Evolutionary conservation across 2,329 filamentous ascomycete genomes (phyloP).

Genomic region (Macrophomina tecta): DNA sequence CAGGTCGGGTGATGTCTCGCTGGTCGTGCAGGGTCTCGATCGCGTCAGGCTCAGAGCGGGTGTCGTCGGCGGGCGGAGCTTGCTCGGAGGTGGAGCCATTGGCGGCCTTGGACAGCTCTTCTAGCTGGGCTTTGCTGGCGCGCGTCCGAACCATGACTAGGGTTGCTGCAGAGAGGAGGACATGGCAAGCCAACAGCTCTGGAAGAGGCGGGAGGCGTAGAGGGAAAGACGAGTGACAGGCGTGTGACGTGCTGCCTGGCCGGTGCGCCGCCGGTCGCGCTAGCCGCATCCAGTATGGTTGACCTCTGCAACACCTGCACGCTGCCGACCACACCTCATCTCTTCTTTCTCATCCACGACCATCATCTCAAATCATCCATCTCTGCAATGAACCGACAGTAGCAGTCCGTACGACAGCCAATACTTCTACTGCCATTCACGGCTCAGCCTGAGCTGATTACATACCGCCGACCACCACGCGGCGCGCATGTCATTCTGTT

Average conservation of each 20-base stretch:
- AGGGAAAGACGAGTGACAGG: not conserved
- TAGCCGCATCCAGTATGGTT: not conserved
- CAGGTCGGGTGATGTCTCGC: slow-evolving; percentile 24
- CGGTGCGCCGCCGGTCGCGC: not conserved
- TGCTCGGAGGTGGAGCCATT: slow-evolving; percentile 12
- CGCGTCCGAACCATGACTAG: slow-evolving; percentile 20
- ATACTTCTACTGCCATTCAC: not conserved
- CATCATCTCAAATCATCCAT: not conserved
- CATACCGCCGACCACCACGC: not conserved
- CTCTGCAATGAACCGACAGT: not conserved
- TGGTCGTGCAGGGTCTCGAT: slow-evolving; percentile 5
- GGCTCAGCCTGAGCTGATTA: not conserved
- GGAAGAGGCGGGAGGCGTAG: slow-evolving; percentile 1
- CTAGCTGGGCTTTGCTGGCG: slow-evolving; percentile 2
- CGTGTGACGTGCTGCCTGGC: slow-evolving; percentile 18
- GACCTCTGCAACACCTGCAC: not conserved
- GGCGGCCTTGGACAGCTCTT: not conserved
- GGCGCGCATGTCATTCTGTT: not conserved
- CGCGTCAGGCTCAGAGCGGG: slow-evolving; percentile 2
- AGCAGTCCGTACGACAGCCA: not conserved
- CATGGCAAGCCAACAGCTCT: not conserved
- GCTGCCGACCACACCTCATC: not conserved
- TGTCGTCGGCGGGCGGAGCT: slow-evolving; percentile 13
- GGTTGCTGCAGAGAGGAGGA: not conserved
- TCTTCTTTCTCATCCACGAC: not conserved